These are phyloP conservation scores for Fusarium algeriense DNA, from an alignment of 2,329 filamentous ascomycete genomes.

Conservation along the genomic window DNA sequence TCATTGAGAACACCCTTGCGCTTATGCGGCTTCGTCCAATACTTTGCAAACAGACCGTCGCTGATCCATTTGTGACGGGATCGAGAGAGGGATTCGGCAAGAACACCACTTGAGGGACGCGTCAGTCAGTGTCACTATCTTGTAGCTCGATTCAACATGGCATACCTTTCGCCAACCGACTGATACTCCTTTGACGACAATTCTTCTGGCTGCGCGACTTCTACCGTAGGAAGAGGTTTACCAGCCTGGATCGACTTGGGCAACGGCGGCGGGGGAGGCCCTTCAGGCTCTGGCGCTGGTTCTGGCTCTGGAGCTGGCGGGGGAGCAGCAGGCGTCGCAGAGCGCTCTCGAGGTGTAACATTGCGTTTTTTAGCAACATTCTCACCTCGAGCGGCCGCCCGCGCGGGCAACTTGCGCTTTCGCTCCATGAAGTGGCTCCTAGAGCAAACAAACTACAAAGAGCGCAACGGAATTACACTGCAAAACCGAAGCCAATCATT, in stretches of 20 bases:
- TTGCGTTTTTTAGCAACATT: constrained; percentile 71
- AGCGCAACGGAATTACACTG: constrained; percentile 38
- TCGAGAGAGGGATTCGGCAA: constrained; percentile 78
- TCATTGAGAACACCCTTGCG: constrained; percentile 74
- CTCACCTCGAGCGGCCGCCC: constrained; percentile 71
- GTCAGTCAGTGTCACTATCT: constrained; percentile 37
- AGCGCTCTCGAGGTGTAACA: constrained; percentile 66
- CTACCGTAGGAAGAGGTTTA: constrained; percentile 78
- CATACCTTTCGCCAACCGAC: constrained; percentile 77
- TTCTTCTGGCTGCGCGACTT: constrained; percentile 73
- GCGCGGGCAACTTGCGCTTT: constrained; percentile 74
- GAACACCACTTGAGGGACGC: constrained; percentile 70
- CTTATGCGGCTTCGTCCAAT: constrained; percentile 80
- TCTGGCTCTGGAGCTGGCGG: constrained; percentile 47
- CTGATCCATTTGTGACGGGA: constrained; percentile 80
- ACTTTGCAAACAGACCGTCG: constrained; percentile 80
- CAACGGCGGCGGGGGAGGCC: constrained; percentile 59
- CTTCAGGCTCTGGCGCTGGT: constrained; percentile 46
- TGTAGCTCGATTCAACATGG: background rate
- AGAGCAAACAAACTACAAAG: constrained; percentile 24
- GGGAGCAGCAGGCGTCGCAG: constrained; percentile 60
- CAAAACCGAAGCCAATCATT: constrained; percentile 45
- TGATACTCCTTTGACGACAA: constrained; percentile 77
- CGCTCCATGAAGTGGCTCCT: constrained; percentile 65
- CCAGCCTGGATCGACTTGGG: constrained; percentile 74